phyloP scores from a whole-genome alignment of 148 eudicot species.

The Rhododendron molle region DNA sequence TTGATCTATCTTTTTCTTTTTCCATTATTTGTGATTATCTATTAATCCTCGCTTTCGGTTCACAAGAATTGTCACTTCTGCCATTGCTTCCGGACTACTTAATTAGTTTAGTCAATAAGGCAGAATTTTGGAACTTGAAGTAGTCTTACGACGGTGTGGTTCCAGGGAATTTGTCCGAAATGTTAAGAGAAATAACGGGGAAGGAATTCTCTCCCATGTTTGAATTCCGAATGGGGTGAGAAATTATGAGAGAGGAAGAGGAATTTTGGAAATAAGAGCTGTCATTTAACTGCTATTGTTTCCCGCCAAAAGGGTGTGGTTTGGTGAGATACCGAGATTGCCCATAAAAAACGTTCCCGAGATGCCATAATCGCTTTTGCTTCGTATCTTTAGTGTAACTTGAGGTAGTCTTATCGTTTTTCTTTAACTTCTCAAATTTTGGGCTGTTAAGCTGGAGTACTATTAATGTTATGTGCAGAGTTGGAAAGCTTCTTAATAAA shows the following conservation, averaged over 20 bases:
- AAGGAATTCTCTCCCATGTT: not conserved
- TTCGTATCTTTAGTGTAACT: not conserved
- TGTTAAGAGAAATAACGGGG: not conserved
- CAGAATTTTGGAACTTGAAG: not conserved
- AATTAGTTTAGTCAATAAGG: not conserved
- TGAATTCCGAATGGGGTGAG: not conserved
- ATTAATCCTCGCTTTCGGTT: not conserved
- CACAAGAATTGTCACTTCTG: not conserved
- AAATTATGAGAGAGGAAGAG: too few relatives aligned
- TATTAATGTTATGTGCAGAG: constrained; percentile 38
- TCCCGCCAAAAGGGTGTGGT: not conserved
- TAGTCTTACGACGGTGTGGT: not conserved
- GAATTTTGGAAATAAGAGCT: too few relatives aligned
- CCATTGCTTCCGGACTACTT: not conserved
- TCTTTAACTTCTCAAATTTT: not conserved
- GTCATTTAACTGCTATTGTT: not conserved
- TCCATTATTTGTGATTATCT: not conserved
- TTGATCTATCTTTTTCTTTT: too few relatives aligned
- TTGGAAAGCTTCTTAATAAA: constrained; percentile 63
- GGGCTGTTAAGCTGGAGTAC: not conserved
- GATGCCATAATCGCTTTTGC: not conserved
- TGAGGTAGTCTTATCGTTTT: not conserved
- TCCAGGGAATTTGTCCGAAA: not conserved
- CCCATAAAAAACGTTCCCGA: not conserved
- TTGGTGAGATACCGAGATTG: not conserved